These are phyloP conservation scores for Trebouxia gelatinosa DNA, from an alignment of 163 green algal species.

Conservation along the genomic window DNA sequence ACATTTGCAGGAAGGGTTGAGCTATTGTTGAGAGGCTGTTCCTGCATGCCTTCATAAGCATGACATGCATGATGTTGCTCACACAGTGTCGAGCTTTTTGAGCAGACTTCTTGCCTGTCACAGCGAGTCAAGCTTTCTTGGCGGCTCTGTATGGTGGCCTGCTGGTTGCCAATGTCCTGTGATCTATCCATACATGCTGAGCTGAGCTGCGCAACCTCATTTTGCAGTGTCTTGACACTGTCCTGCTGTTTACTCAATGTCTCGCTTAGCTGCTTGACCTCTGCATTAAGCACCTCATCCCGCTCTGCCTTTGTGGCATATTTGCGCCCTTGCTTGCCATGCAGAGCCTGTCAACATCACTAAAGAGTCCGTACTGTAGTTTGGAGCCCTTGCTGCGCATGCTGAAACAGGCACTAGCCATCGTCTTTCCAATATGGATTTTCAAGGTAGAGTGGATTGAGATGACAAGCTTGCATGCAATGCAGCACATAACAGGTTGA, in stretches of 20 bases:
- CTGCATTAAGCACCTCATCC: conserved; percentile 60
- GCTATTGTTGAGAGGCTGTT: neutral
- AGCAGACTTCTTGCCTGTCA: neutral
- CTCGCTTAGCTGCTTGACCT: conserved; percentile 44
- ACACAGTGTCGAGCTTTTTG: neutral
- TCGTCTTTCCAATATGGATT: no score
- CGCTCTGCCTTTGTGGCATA: conserved; percentile 66
- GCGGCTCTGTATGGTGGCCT: conserved; percentile 7
- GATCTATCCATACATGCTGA: conserved; percentile 33
- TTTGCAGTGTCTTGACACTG: conserved; percentile 34
- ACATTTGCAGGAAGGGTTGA: neutral
- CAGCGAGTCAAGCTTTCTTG: conserved; percentile 23
- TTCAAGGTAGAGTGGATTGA: no score
- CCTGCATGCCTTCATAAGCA: neutral
- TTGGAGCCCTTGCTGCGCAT: no score
- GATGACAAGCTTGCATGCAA: no score
- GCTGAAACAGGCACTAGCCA: no score
- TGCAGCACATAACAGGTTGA: no score
- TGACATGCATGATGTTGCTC: neutral
- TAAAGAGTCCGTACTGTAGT: no score
- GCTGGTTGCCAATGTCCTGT: conserved; percentile 29
- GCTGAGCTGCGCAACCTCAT: conserved; percentile 27
- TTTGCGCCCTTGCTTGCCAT: conserved; percentile 76
- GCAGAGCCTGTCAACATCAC: conserved; percentile 52
- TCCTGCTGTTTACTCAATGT: conserved; percentile 47